Base-by-base conservation (phyloP, 306 rosid species). In the Pyrus pyrifolia region DNA sequence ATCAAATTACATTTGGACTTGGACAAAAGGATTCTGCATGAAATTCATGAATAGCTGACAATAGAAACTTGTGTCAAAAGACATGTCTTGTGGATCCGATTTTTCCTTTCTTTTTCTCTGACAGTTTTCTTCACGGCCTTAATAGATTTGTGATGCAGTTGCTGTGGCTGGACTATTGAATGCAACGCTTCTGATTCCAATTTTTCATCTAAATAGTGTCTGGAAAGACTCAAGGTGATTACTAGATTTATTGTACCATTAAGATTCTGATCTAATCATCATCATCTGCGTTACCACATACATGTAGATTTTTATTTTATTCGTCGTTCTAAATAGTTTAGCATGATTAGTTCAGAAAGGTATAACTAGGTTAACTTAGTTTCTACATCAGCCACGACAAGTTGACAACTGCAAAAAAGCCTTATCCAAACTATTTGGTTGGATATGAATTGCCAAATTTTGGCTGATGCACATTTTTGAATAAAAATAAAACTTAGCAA, bases 121-220 rank as follows among this genome's bases (percentile, higher is more conserved):
- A 74, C 78, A 18, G 11, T 62, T 27, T 15, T 12, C 74, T 82
- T 65, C 70, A 69, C 53, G 33, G 64, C 68, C 75, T 49, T 70
- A 33, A 68, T 87, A 94, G 98, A 94, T 94, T 79, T 92, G 95
- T 60, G 98, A 94, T 80, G 98, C 98, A 31, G 98, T 92, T 86
- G 98, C 98, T 35, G 98, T 94, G 81, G 97, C 98, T 83, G 98
- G 97, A 83, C 84, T 94, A 18, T 80, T 94, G 82, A 94, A 94
- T 83, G 97, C 98, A 68, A 89, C 96, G 73, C 97, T 94, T 70
- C 75, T 94, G 71, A 90, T 94, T 85, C 98, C 98, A 77, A 92
- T 90, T 76, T 94, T 94, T 81, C 98, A 94, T 87, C 88, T 94
- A 67, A 94, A 94, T 78, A 94, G 98, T 75, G 98, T 94, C 58